Evolutionary conservation across 78 protist genomes (phyloP).

Genomic region (Protostelium mycophagum): DNA sequence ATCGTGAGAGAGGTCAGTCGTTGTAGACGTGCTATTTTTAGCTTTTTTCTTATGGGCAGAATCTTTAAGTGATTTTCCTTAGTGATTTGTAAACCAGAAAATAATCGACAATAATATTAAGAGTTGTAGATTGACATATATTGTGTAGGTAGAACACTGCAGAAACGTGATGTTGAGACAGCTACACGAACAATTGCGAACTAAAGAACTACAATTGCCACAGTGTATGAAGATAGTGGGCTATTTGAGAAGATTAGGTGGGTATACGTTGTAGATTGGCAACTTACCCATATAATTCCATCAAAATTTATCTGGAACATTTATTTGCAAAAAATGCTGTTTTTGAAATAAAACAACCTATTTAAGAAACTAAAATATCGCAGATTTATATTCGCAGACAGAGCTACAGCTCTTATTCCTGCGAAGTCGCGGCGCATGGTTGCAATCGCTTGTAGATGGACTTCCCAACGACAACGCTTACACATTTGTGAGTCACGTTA

Average conservation of each 20-base stretch:
- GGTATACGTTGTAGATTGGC: background rate
- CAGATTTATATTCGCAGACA: background rate
- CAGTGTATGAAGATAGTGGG: slow-evolving; percentile 40
- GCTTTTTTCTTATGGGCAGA: no score
- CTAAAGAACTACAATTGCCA: slow-evolving; percentile 18
- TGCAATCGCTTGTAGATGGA: background rate
- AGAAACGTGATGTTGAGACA: slow-evolving; percentile 13
- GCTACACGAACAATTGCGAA: slow-evolving; percentile 8
- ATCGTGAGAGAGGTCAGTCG: background rate
- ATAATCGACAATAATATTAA: background rate
- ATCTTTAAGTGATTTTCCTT: no score
- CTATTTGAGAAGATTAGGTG: slow-evolving; percentile 26
- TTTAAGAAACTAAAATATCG: background rate
- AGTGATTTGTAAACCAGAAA: no score
- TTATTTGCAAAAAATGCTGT: no score
- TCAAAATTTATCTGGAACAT: no score
- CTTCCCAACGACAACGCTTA: background rate
- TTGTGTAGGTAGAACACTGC: slow-evolving; percentile 6
- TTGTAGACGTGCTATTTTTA: no score
- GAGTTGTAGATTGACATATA: background rate
- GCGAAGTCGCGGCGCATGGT: slow-evolving; percentile 12
- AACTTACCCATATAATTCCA: slow-evolving; percentile 15
- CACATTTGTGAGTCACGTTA: background rate
- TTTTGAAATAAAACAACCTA: no score
- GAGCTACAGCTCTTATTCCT: slow-evolving; percentile 15